phyloP scores from a whole-genome alignment of 805 yeast species.

The Myxozyma vanderwaltii region DNA sequence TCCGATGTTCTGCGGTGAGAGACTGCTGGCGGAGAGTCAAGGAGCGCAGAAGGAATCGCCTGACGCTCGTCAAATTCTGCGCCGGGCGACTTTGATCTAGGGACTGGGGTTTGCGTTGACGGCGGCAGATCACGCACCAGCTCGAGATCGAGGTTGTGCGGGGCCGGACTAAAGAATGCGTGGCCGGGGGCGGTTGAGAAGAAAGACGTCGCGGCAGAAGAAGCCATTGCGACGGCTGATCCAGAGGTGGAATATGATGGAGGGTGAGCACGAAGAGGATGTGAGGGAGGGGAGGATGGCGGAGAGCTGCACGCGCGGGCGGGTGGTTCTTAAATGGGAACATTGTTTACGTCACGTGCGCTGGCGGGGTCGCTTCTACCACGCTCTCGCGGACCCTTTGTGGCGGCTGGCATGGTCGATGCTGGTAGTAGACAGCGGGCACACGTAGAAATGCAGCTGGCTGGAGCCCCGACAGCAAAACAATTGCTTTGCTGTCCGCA shows the following conservation, averaged over 20 bases:
- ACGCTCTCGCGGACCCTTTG: too few relatives aligned
- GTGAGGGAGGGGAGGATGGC: neutral
- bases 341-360: too few relatives aligned
- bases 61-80: slow-evolving; percentile 31
- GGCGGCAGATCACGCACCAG: neutral
- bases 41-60: slow-evolving; percentile 32
- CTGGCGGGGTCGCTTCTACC: neutral
- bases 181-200: neutral
- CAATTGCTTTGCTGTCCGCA: too few relatives aligned
- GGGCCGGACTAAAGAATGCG: neutral
- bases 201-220: neutral
- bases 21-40: slow-evolving; percentile 29
- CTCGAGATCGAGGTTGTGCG: neutral
- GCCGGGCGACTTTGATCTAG: slow-evolving; percentile 1
- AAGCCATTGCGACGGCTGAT: neutral
- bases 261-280: slow-evolving; percentile 2
- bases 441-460: too few relatives aligned
- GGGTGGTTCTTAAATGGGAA: too few relatives aligned
- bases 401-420: too few relatives aligned
- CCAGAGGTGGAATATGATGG: neutral
- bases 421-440: too few relatives aligned
- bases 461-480: too few relatives aligned
- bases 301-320: neutral
- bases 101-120: neutral
- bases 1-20: slow-evolving; percentile 10